Base-by-base conservation (phyloP, 1,139 yeast species). In the Candida sojae region DNA sequence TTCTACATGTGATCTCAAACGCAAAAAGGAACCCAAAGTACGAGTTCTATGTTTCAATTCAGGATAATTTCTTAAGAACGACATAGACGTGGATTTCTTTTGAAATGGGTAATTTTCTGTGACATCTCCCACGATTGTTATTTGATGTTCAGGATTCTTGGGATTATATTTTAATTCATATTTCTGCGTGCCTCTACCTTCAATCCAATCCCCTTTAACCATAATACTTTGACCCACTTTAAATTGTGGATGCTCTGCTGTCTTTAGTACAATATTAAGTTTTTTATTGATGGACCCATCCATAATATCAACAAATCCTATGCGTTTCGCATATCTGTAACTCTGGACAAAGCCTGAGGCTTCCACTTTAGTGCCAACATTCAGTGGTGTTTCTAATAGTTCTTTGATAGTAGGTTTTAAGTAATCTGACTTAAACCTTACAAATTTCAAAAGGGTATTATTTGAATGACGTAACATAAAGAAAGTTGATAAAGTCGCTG, bases 11-110 rank as follows among this genome's bases (percentile, higher is more conserved):
- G 97, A 88, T 53, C 98, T 73, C 53, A 87, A 79, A 53, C 97
- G 71, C 52, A 91, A 61, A 2, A 90, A 68, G 1, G 92, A 79
- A 0, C 90, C 80, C 43, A 87, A 69, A 8, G 83, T 79, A 8
- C 79, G 64, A 0, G 96, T 82, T 57, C 89, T 79, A 79, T 90
- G 93, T 50, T 97, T 77, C 43, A 88, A 73, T n/a, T 88, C 82
- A 0, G 96, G 96, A 13, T 79, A 64, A 0, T 70, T 63, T 47
- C 99, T 77, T 43, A 95, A 69, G 57, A 75, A 86, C 53, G 83
- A 87, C 32, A 82, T 67, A 0, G 88, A 68, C 51, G 85, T 91
- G 34, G 73, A 73, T 62, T 91, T 90, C 62, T 91, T 92, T 59
- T 91, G 97, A 44, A 93, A 69, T 0, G 98, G 97, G 61, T 86